Conservation (phyloP, 2,329 filamentous ascomycete genomes). For the Paracoccidioides brasiliensis region DNA sequence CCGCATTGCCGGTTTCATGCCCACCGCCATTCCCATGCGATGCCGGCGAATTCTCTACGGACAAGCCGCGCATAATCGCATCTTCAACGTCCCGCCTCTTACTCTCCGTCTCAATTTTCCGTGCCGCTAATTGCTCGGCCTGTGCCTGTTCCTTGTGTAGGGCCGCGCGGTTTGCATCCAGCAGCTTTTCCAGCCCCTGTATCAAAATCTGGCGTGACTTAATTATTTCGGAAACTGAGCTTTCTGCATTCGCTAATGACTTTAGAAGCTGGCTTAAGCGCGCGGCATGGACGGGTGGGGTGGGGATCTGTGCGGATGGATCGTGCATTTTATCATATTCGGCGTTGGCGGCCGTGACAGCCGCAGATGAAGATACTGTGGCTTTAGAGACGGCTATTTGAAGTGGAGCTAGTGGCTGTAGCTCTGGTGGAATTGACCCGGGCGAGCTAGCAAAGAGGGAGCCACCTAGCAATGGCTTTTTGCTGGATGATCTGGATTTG, state of each 20-base stretch:
- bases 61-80: constrained; percentile 74
- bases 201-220: constrained; percentile 71
- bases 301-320: constrained; percentile 53
- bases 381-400: constrained; percentile 65
- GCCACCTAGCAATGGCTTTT: constrained; percentile 47
- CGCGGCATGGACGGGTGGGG: constrained; percentile 82
- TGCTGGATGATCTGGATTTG: constrained; percentile 38
- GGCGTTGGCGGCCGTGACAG: constrained; percentile 56
- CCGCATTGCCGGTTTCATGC: constrained; percentile 16
- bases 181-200: constrained; percentile 65
- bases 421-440: constrained; percentile 56
- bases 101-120: constrained; percentile 58
- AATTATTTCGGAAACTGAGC: constrained; percentile 76
- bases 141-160: constrained; percentile 57
- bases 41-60: constrained; percentile 43
- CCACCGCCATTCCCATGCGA: constrained; percentile 26
- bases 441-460: constrained; percentile 55
- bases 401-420: constrained; percentile 59
- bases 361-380: constrained; percentile 51
- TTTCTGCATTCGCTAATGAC: constrained; percentile 75
- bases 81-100: constrained; percentile 85
- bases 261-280: constrained; percentile 82
- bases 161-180: constrained; percentile 58
- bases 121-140: constrained; percentile 49
- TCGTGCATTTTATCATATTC: constrained; percentile 79